These are phyloP conservation scores for Chlorociboria aeruginascens DNA, from an alignment of 495 filamentous ascomycete species.

Conservation along the genomic window DNA sequence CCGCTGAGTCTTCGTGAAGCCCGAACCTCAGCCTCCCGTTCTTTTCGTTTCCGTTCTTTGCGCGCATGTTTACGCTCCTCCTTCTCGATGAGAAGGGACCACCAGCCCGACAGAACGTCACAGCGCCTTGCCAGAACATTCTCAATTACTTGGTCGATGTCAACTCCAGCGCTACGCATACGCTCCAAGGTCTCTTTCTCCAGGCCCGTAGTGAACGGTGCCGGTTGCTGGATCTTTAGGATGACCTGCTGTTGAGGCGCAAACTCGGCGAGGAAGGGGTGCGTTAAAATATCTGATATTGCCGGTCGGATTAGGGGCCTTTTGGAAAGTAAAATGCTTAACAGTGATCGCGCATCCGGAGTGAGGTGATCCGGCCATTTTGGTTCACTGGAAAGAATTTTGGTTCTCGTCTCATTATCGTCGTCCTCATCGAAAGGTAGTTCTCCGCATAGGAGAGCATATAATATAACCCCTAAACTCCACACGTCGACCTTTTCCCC, in stretches of 20 bases:
- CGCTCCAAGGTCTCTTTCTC: constrained; percentile 87
- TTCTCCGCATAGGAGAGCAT: constrained; percentile 83
- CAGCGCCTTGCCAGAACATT: constrained; percentile 84
- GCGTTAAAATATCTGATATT: constrained; percentile 75
- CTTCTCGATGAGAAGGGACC: constrained; percentile 89
- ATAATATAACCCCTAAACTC: constrained; percentile 94
- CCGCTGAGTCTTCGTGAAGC: constrained; percentile 71
- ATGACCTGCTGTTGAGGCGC: constrained; percentile 85
- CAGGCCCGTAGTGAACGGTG: constrained; percentile 75
- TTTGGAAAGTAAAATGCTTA: constrained; percentile 73
- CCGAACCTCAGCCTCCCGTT: constrained; percentile 71
- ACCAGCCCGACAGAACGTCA: constrained; percentile 88
- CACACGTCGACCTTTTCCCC: constrained; percentile 97
- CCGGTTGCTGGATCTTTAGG: constrained; percentile 68
- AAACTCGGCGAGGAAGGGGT: constrained; percentile 82
- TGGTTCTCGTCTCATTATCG: constrained; percentile 70
- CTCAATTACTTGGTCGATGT: constrained; percentile 89
- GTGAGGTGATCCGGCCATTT: constrained; percentile 72
- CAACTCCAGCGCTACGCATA: constrained; percentile 90
- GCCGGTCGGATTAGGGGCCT: constrained; percentile 73
- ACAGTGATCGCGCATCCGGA: constrained; percentile 60
- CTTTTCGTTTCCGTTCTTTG: constrained; percentile 73
- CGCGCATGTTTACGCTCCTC: constrained; percentile 82
- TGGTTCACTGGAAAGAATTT: constrained; percentile 75
- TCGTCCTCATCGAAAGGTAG: constrained; percentile 94